These are phyloP conservation scores for Ustilago nuda DNA, from an alignment of 1,284 basidiomycete species.

Conservation along the genomic window DNA sequence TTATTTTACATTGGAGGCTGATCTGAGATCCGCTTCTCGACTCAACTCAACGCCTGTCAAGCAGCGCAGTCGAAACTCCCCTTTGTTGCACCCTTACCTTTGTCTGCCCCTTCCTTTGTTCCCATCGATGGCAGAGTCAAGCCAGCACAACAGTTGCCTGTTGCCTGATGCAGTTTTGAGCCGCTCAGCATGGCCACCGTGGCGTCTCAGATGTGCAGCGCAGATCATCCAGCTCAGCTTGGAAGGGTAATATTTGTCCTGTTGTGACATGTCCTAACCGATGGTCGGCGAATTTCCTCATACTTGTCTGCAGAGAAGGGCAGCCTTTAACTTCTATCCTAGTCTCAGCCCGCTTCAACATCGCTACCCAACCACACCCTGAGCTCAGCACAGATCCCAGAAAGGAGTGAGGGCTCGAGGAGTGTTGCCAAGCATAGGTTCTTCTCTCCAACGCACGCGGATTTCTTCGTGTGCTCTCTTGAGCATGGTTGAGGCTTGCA, in stretches of 20 bases:
- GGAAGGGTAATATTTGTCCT: not conserved
- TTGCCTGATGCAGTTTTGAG: not conserved
- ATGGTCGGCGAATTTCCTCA: conserved; percentile 12
- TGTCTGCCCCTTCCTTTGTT: not conserved
- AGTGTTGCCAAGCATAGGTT: not conserved
- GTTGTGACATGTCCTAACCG: conserved; percentile 20
- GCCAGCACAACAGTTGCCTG: not conserved
- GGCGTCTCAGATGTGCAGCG: not conserved
- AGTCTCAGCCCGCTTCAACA: not conserved
- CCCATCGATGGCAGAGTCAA: not conserved
- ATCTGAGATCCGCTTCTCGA: not conserved
- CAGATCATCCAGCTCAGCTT: not conserved
- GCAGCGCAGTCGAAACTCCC: not conserved
- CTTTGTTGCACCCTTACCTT: conserved; percentile 8
- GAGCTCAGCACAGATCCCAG: too few species aligned
- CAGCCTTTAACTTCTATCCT: conserved; percentile 7
- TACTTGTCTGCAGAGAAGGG: not conserved
- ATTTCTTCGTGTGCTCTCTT: not conserved
- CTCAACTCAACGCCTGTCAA: conserved; percentile 7
- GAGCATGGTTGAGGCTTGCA: too few species aligned
- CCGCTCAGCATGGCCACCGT: not conserved
- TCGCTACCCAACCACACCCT: not conserved
- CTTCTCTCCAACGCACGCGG: not conserved
- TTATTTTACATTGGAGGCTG: too few species aligned
- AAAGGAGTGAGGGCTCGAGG: not conserved